Base-by-base conservation (phyloP, 306 rosid species). In the Malus sylvestris region DNA sequence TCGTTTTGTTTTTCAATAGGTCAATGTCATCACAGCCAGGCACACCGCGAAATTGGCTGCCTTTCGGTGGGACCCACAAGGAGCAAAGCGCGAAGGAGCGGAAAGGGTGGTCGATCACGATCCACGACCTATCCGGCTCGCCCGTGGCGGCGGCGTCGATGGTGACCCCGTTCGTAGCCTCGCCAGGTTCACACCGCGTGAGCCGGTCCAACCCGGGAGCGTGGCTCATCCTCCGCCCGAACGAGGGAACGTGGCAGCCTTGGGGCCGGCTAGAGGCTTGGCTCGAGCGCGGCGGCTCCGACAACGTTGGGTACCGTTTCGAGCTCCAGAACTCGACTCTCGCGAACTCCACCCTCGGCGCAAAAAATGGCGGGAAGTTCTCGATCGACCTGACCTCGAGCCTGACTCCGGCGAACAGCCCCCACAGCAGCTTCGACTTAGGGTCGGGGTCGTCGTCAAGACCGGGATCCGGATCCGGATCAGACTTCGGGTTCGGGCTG, bases 221-320 rank as follows among this genome's bases (percentile, higher is more conserved):
- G 27, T 86, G 89, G 89, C 83, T 86, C 33, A 80, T 86, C 49
- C 81, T 86, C 55, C 79, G 86, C 0, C 89, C 89, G 1, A 82
- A 80, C 5, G 89, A 83, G 35, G 83, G 85, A 29, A 82, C 84
- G 8, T 86, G 89, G 89, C 64, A 69, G 62, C 89, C 86, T 20
- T 86, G 89, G 89, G 89, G 89, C 51, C 86, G 89, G 8, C 89
- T 83, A 63, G 89, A 86, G 85, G 83, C 86, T 1, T 86, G 89
- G 86, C 83, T 85, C 2, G 86, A 80, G 73, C 67, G 83, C 45
- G 75, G 82, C 78, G 78, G 86, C 33, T 73, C 89, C 19, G 86
- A 86, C 78, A 70, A 76, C 0, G 78, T 86, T 33, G 84, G 86
- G 6, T 86, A 73, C 81, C 74, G 75, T 11, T 86, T 86, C 71